Evolutionary conservation across 192 early-diverging fungal species (phyloP).

Genomic region (Coemansia sp.): DNA sequence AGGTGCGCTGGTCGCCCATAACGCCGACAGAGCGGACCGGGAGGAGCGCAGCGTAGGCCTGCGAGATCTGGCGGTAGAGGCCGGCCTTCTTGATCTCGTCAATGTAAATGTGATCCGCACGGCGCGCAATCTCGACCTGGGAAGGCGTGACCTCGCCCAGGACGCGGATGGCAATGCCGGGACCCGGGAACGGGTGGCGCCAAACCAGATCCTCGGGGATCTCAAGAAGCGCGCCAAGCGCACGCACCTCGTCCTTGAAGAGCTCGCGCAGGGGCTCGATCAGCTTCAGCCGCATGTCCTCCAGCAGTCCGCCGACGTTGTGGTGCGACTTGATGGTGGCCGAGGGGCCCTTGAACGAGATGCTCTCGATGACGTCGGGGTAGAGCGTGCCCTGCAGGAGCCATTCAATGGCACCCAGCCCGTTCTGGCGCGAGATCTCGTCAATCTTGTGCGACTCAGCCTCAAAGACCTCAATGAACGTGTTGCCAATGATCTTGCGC

Average conservation of each 20-base stretch:
- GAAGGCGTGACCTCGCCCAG: slow-evolving; percentile 92
- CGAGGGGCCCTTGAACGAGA: slow-evolving; percentile 98
- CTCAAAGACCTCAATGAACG: slow-evolving; percentile 98
- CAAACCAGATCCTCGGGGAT: slow-evolving; percentile 95
- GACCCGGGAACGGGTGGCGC: slow-evolving; percentile 99
- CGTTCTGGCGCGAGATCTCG: slow-evolving; percentile 66
- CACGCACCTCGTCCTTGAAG: slow-evolving; percentile 99
- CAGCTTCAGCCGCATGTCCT: slow-evolving; percentile 97
- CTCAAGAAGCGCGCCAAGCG: slow-evolving; percentile 85
- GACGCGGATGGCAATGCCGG: slow-evolving; percentile 97
- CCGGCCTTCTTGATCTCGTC: slow-evolving; percentile 99
- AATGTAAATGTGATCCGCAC: slow-evolving; percentile 97
- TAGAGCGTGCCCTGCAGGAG: slow-evolving; percentile 97
- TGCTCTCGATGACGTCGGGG: slow-evolving; percentile 98
- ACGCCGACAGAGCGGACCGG: slow-evolving; percentile 97
- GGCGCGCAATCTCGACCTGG: slow-evolving; percentile 94
- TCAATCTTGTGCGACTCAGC: slow-evolving; percentile 89
- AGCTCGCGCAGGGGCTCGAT: slow-evolving; percentile 98
- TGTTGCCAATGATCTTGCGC: slow-evolving; percentile 99
- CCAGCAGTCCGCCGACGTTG: slow-evolving; percentile 96
- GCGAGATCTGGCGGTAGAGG: slow-evolving; percentile 94
- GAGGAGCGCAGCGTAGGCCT: slow-evolving; percentile 95
- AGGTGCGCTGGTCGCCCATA: slow-evolving; percentile 99
- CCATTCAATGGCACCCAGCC: slow-evolving; percentile 85
- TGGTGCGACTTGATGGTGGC: slow-evolving; percentile 99